A percentile compares a stretch with the other conserved stretches of the same genome.
Evolutionary conservation across 352 stramenopile species (phyloP).

Genomic region (Globisporangium cylindrosporum): DNA sequence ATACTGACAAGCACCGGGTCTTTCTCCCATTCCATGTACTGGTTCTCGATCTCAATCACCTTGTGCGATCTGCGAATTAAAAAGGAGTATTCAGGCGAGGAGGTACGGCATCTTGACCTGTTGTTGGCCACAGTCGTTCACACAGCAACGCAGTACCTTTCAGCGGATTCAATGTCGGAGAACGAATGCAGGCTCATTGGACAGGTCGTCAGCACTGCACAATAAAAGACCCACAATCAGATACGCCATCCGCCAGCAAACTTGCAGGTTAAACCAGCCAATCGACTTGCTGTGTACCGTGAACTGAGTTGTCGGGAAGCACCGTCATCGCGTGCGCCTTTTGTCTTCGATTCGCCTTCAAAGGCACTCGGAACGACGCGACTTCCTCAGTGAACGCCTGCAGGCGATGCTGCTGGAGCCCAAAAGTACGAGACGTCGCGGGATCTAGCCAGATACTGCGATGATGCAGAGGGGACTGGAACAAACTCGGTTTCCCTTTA

Average conservation of each 20-base stretch:
- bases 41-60: constrained; percentile 58
- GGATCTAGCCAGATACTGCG: constrained; percentile 66
- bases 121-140: neutral
- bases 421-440: constrained; percentile 50
- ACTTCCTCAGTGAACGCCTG: constrained; percentile 64
- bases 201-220: constrained; percentile 41
- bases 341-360: constrained; percentile 59
- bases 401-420: constrained; percentile 50
- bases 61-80: constrained; percentile 32
- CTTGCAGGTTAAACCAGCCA: neutral
- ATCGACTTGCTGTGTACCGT: constrained; percentile 32
- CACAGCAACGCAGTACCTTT: constrained; percentile 30
- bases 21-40: constrained; percentile 65
- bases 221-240: constrained; percentile 4
- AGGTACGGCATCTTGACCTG: neutral
- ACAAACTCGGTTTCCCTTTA: constrained; percentile 25
- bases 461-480: constrained; percentile 31
- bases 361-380: constrained; percentile 58
- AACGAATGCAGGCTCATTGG: constrained; percentile 67
- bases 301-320: constrained; percentile 59
- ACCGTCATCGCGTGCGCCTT: constrained; percentile 46
- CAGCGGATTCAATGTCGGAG: constrained; percentile 39
- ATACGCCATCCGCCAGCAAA: neutral
- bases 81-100: neutral
- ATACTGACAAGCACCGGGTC: constrained; percentile 51